Conservation (phyloP, 176 grass and related monocot genomes). For the Melocanna baccifera region DNA sequence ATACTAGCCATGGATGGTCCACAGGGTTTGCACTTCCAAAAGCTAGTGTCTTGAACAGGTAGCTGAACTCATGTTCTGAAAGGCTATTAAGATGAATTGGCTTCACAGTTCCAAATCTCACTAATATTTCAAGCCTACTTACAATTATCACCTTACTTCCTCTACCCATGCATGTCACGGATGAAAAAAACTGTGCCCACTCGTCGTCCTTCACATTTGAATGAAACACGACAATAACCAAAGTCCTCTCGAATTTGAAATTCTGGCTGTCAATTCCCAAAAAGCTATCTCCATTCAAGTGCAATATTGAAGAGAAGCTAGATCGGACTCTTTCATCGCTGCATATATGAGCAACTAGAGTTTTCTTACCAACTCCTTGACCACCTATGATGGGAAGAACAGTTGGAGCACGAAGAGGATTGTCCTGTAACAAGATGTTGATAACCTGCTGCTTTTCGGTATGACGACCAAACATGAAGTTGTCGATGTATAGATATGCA, state of each 20-base stretch:
- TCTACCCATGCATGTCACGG: neutral
- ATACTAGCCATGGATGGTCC: too few species aligned
- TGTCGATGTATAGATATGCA: too few species aligned
- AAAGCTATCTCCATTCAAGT: too few species aligned
- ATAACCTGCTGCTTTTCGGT: too few species aligned
- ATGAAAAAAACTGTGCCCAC: neutral
- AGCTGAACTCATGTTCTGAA: too few species aligned
- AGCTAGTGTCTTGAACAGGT: neutral
- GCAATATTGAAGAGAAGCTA: neutral
- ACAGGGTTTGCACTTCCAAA: neutral
- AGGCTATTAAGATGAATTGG: neutral
- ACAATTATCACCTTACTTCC: neutral
- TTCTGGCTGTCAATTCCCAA: too few species aligned
- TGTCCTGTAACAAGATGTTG: too few species aligned
- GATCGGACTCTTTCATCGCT: neutral
- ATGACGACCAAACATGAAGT: too few species aligned
- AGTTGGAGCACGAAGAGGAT: neutral
- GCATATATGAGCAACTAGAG: neutral
- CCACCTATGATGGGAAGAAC: neutral
- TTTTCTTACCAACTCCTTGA: neutral
- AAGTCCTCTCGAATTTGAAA: too few species aligned
- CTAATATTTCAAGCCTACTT: neutral
- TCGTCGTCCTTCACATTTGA: neutral
- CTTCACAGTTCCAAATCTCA: neutral
- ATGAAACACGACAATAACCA: neutral